Evolutionary conservation across 1,284 basidiomycete genomes (phyloP), one percentile per base, ranked within the genome.

Genomic region (Rhodotorula sp.): DNA sequence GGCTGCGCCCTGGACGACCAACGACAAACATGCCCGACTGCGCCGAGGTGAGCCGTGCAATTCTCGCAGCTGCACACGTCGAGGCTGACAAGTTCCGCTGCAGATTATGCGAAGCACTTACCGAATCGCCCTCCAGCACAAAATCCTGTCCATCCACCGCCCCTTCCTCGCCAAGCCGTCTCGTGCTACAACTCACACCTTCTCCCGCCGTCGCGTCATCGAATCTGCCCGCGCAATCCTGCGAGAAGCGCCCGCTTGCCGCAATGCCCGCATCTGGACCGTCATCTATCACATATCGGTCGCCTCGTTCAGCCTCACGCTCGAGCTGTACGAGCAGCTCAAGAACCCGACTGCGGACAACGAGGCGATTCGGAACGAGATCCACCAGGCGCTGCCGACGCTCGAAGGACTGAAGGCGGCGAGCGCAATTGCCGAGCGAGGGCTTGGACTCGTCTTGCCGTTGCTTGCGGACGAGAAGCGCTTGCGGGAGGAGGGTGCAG

Each of bases 61-160:
- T 8, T 28, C 31, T 7, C 9, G 11, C 0, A 24, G 2, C 4
- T 9, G 16, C 2, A 22, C 11, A 18, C 26, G 8, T 40, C 31
- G 9, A 7, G 4, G 24, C 16, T 11, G n/a, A 28, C 24, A n/a
- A n/a, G 26, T 44, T 4, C 15, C 55, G 37, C 20, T 20, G 16
- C 59, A 73, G 59, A 54, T 53, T 20, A 55, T 74, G 46, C 64
- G 72, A 1, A 57, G 54, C 22, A 71, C 69, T 0, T 74, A 71
- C 60, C 56, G 61, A 59, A 69, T 74, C 60, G 64, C 72, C 16
- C 59, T 67, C 8, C 59, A 69, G 18, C 72, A 74, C 67, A 74
- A 74, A 57, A 68, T 74, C 22, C 63, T 74, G 4, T 71, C 67
- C 13, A 69, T 74, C 16, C 72, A 74, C 60, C 72, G 72, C 1